A percentile compares a stretch with the other conserved stretches of the same genome.
Evolutionary conservation across 2,329 filamentous ascomycete species (phyloP).

Genomic region (Cladophialophora yegresii): DNA sequence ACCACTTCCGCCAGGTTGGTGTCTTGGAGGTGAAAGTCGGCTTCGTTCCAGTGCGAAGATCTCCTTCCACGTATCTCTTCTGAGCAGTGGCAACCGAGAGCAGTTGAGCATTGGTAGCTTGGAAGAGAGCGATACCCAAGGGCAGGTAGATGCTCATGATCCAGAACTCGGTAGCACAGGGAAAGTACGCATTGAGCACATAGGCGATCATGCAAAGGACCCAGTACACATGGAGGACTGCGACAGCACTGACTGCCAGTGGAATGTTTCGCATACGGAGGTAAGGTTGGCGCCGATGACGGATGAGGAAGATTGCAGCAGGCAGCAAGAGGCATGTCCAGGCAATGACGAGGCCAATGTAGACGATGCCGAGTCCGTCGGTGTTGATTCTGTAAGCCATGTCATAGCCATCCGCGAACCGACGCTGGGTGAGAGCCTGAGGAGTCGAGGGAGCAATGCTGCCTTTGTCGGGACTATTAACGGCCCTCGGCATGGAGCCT

Average conservation of each 20-base stretch:
- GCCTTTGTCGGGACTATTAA: constrained; percentile 23
- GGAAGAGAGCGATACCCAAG: constrained; percentile 66
- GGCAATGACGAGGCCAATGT: constrained; percentile 34
- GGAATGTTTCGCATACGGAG: constrained; percentile 45
- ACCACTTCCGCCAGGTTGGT: constrained; percentile 38
- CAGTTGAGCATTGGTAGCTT: constrained; percentile 64
- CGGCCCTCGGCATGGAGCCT: constrained; percentile 20
- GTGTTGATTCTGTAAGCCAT: constrained; percentile 35
- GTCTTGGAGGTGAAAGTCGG: constrained; percentile 31
- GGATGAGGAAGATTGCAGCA: constrained; percentile 42
- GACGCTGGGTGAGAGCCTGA: not conserved
- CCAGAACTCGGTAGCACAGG: constrained; percentile 63
- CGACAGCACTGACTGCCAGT: constrained; percentile 43
- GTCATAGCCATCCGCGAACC: constrained; percentile 31
- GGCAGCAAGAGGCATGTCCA: constrained; percentile 42
- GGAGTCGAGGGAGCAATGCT: constrained; percentile 1
- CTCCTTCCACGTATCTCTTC: constrained; percentile 36
- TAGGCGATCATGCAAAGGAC: constrained; percentile 42
- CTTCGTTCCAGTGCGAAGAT: constrained; percentile 10
- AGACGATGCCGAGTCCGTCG: constrained; percentile 36
- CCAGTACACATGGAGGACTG: constrained; percentile 46
- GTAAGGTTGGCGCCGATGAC: constrained; percentile 41
- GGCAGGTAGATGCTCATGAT: constrained; percentile 68
- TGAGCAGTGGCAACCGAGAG: constrained; percentile 61
- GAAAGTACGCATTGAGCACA: constrained; percentile 44